These are phyloP conservation scores for Candida broadrunensis DNA, from an alignment of 805 yeast genomes.

Conservation along the genomic window DNA sequence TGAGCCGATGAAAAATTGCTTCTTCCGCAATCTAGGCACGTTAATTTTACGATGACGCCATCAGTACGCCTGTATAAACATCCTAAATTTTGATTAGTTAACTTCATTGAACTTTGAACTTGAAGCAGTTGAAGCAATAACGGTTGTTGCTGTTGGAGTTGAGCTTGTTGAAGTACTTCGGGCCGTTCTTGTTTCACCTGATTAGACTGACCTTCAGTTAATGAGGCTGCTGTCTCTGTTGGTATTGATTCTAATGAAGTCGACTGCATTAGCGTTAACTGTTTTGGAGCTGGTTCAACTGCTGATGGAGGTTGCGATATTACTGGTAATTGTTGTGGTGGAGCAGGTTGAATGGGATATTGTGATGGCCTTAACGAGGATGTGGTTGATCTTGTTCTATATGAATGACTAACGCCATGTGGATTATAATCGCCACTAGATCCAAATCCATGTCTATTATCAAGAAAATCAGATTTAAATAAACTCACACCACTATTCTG, in stretches of 20 bases:
- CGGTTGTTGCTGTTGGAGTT: not conserved
- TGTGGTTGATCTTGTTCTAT: constrained; percentile 50
- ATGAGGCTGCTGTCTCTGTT: not conserved
- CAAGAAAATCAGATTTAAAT: not conserved
- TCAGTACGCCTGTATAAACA: constrained; percentile 68
- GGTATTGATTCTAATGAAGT: constrained; percentile 3
- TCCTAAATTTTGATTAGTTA: constrained; percentile 23
- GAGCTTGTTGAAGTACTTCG: not conserved
- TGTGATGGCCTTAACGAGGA: constrained; percentile 51
- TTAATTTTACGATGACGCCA: constrained; percentile 64
- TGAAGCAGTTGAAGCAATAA: not conserved
- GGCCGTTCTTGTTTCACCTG: not conserved
- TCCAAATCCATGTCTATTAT: not conserved
- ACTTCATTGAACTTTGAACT: not conserved
- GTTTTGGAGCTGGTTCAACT: no score
- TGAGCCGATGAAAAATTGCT: constrained; percentile 76
- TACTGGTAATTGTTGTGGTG: constrained; percentile 23
- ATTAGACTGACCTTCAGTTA: no score
- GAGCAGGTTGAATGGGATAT: not conserved
- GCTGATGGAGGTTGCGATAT: not conserved
- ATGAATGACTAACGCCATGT: constrained; percentile 21
- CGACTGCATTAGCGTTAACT: no score
- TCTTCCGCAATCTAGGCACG: constrained; percentile 65
- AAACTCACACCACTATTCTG: not conserved
- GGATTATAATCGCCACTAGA: not conserved